Percentiles rank a stretch among this genome's conserved stretches.
Evolutionary conservation across 768 basidiomycete species (phyloP).

Genomic region (Podaxis sp.): DNA sequence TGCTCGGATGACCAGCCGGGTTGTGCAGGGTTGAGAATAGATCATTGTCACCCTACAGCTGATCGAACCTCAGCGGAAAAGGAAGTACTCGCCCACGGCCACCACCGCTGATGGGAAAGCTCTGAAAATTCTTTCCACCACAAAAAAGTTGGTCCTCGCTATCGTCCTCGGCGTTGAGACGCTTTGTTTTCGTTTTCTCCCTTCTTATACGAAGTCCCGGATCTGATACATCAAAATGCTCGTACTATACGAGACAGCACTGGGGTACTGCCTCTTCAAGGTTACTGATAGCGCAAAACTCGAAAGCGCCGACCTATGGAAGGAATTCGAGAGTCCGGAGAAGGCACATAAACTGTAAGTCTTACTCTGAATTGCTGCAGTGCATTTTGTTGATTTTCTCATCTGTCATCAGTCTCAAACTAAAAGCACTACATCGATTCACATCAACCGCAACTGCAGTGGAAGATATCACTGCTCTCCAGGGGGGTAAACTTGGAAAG

Average conservation of each 20-base stretch:
- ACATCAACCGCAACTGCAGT: conserved; percentile 95
- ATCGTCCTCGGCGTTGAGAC: conserved; percentile 20
- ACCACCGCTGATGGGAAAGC: conserved; percentile 26
- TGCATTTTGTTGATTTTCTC: conserved; percentile 14
- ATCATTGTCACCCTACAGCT: background rate
- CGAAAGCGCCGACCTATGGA: conserved; percentile 81
- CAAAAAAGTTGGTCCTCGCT: conserved; percentile 25
- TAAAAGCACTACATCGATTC: conserved; percentile 95
- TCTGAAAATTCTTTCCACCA: conserved; percentile 30
- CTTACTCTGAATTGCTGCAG: background rate
- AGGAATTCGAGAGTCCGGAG: conserved; percentile 93
- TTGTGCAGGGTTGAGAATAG: background rate
- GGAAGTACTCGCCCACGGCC: conserved; percentile 28
- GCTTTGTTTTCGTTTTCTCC: background rate
- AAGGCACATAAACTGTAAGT: conserved; percentile 89
- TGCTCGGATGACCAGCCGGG: background rate
- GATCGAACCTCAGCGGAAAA: conserved; percentile 9
- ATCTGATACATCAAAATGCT: conserved; percentile 61
- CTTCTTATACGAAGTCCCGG: conserved; percentile 11
- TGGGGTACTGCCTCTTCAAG: conserved; percentile 99
- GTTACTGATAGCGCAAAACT: conserved; percentile 87
- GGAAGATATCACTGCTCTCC: conserved; percentile 92
- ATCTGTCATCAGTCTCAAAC: conserved; percentile 64
- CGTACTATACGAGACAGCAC: conserved; percentile 93
- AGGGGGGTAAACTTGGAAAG: conserved; percentile 91